Evolutionary conservation across 331 rosid genomes (phyloP), one percentile per base, ranked within the genome.

Genomic region (Rosa hybrid): DNA sequence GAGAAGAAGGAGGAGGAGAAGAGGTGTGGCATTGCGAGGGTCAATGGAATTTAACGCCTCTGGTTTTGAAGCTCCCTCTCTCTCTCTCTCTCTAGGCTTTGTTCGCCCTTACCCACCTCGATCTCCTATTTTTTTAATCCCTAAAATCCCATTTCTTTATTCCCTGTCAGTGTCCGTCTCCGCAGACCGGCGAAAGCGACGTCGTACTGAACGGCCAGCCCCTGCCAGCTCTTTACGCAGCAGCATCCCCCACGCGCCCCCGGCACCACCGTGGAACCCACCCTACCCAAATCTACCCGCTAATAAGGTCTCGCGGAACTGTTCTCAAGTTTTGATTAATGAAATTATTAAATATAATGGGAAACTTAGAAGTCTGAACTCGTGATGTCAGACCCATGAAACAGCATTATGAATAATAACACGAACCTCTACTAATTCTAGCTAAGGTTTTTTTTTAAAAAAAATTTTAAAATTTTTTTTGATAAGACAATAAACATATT

Each of bases 1-100:
- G 70, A 80, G 78, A 75, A 71, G 59, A 53, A 34, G 56, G 70
- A 86, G 84, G 86, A 45, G 70, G 54, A 76, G 51, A 88, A 85
- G 87, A 86, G 68, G 81, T 68, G 73, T 16, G 39, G 78, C 86
- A 78, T 81, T 49, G 71, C 80, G 78, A 68, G 30, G 53, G 44
- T 9, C 49, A 2, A 71, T 67, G 81, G 64, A 38, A 67, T 79
- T 83, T 54, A 63, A 46, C 3, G 42, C 42, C 44, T 7, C 63
- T 49, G 68, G 62, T 54, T 65, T 63, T 79, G 51, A 59, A 68
- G 76, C 39, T 34, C 39, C 9, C 49, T 38, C 23, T 13, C n/a
- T 16, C 67, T 25, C 57, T 59, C 54, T 60, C 12, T 34, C 12
- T 5, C 12, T 46, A 11, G 44, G 42, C 30, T 53, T 56, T 56